Conservation (phyloP, 148 eudicot species). For the Spergularia marina region DNA sequence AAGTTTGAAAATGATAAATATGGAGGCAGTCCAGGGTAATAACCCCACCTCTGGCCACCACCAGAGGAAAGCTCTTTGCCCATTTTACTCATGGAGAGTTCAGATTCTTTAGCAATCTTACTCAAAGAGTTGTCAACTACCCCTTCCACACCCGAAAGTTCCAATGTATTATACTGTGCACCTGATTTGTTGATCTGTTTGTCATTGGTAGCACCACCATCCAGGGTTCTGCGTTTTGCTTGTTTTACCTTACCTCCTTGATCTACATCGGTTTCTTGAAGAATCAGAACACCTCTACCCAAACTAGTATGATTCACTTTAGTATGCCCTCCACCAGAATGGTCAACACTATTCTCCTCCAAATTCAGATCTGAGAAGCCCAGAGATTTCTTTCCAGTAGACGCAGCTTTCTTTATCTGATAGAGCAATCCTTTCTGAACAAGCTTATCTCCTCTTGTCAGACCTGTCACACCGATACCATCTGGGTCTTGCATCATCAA, state of each 20-base stretch:
- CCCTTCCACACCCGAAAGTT: constrained; percentile 10
- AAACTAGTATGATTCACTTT: constrained; percentile 1
- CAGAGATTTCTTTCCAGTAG: constrained; percentile 48
- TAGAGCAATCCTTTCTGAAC: constrained; percentile 48
- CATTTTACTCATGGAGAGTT: constrained; percentile 17
- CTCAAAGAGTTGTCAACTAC: constrained; percentile 16
- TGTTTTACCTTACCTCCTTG: constrained; percentile 30
- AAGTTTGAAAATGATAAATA: constrained; percentile 69
- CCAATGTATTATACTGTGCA: constrained; percentile 6
- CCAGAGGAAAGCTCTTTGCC: constrained; percentile 34
- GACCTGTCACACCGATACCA: constrained; percentile 57
- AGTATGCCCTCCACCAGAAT: constrained; percentile 7
- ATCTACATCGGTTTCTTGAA: constrained; percentile 7
- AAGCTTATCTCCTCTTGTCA: constrained; percentile 67
- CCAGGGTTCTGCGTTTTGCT: constrained; percentile 44
- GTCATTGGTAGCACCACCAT: constrained; percentile 25
- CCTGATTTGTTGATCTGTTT: constrained; percentile 11
- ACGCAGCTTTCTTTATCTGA: constrained; percentile 52
- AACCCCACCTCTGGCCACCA: constrained; percentile 83
- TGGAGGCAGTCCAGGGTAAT: constrained; percentile 69
- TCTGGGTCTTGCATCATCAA: constrained; percentile 87
- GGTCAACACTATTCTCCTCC: constrained; percentile 11
- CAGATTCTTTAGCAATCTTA: constrained; percentile 2
- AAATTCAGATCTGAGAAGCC: constrained; percentile 25
- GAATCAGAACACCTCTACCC: constrained; percentile 6